Conservation (phyloP, 179 eudicot genomes). For the Patellifolia procumbens region DNA sequence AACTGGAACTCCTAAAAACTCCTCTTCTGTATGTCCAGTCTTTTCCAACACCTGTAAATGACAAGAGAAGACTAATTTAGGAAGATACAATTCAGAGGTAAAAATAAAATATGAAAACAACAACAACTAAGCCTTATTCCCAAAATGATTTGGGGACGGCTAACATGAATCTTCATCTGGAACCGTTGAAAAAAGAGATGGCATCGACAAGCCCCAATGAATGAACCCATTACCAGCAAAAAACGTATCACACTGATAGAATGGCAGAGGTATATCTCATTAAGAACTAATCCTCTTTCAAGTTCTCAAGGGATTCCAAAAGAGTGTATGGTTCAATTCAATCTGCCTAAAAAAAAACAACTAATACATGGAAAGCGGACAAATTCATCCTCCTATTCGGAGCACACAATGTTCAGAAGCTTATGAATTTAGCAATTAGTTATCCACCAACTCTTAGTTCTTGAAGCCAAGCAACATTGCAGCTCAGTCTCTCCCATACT, state of each 20-base stretch:
- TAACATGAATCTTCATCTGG: no score
- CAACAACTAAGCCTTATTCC: no score
- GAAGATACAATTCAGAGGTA: background rate
- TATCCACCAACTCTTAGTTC: background rate
- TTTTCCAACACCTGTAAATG: constrained; percentile 4
- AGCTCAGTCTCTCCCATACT: background rate
- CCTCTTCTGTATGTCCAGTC: background rate
- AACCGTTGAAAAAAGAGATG: no score
- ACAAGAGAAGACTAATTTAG: background rate
- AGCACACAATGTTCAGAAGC: background rate
- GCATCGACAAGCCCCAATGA: no score
- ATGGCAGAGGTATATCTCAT: background rate
- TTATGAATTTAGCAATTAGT: background rate
- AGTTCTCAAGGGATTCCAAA: background rate
- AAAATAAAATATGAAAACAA: background rate
- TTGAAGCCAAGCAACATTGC: background rate
- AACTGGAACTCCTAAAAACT: constrained; percentile 3
- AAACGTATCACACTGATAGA: background rate
- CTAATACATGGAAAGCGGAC: background rate
- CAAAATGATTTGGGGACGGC: no score
- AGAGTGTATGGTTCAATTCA: background rate
- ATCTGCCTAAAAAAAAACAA: background rate
- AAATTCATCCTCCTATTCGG: background rate
- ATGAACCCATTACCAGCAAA: background rate
- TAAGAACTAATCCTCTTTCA: background rate